These are phyloP conservation scores for Trichoderma reesei DNA, from an alignment of 495 filamentous ascomycete species.

Conservation along the genomic window DNA sequence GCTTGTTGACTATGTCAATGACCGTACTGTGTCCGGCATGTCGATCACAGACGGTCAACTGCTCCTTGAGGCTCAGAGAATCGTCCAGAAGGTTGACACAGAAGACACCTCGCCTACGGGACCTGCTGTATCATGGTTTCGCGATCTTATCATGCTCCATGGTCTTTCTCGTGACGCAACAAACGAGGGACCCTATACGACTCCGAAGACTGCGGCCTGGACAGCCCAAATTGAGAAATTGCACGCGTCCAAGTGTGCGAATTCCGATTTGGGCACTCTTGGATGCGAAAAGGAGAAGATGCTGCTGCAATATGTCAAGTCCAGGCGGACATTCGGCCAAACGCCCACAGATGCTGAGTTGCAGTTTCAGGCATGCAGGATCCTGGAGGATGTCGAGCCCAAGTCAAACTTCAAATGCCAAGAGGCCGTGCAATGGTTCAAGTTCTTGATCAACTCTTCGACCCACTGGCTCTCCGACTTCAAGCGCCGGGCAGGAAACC, in stretches of 20 bases:
- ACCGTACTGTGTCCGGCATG: not conserved
- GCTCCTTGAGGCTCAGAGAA: not conserved
- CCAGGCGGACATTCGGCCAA: not conserved
- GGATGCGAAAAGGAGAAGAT: not conserved
- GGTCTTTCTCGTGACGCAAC: not conserved
- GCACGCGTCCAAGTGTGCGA: not conserved
- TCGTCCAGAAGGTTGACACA: not conserved
- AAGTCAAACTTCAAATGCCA: not conserved
- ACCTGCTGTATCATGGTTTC: constrained; percentile 19
- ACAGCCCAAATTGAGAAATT: not conserved
- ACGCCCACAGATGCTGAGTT: not conserved
- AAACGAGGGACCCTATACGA: not conserved
- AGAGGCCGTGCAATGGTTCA: not conserved
- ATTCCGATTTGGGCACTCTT: not conserved
- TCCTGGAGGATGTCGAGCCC: not conserved
- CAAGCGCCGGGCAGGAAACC: constrained; percentile 1
- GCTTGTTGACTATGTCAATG: not conserved
- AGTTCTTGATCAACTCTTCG: not conserved
- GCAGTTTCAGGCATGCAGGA: not conserved
- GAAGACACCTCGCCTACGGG: not conserved
- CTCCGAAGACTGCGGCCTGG: not conserved
- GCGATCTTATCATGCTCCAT: constrained; percentile 20
- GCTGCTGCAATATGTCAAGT: not conserved
- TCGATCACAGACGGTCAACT: not conserved
- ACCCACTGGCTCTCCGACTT: not conserved